Evolutionary conservation across 1,139 yeast genomes (phyloP).

Genomic region (Hemisphaericaspora lyxosophila): DNA sequence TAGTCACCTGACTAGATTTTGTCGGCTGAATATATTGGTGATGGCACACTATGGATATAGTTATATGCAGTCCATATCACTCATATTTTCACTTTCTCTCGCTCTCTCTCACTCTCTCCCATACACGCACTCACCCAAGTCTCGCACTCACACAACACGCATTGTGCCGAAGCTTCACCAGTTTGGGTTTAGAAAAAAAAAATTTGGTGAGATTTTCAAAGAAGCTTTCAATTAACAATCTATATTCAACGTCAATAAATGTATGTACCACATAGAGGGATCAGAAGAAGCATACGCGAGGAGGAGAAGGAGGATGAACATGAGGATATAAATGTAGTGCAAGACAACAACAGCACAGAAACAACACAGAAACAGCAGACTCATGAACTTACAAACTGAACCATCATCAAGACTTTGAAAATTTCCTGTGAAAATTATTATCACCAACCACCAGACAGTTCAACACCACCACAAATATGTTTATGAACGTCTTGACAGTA

Average conservation of each 20-base stretch:
- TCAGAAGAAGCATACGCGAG: not conserved
- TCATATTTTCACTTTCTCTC: too few relatives aligned
- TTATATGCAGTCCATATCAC: slow-evolving; percentile 4
- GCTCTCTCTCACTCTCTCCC: not conserved
- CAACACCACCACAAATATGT: too few relatives aligned
- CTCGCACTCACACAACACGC: too few relatives aligned
- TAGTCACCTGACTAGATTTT: slow-evolving; percentile 1
- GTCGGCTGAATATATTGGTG: not conserved
- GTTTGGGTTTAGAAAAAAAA: not conserved
- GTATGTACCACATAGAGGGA: slow-evolving; percentile 1
- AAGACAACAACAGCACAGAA: too few relatives aligned
- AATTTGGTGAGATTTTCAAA: slow-evolving; percentile 3
- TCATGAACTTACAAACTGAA: too few relatives aligned
- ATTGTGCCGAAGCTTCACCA: not conserved
- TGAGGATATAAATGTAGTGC: too few relatives aligned
- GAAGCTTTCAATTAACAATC: too few relatives aligned
- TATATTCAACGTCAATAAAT: slow-evolving; percentile 4
- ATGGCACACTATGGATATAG: not conserved
- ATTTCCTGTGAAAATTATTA: too few relatives aligned
- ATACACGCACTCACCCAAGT: not conserved
- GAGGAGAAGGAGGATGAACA: not conserved
- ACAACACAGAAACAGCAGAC: too few relatives aligned
- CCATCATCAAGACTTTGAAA: too few relatives aligned
- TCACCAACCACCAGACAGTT: too few relatives aligned
- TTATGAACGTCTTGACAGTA: too few relatives aligned